A percentile compares a stretch with the other conserved stretches of the same genome.
Conservation (phyloP, 139 green algal genomes). For the Spirogloea muscicola region DNA sequence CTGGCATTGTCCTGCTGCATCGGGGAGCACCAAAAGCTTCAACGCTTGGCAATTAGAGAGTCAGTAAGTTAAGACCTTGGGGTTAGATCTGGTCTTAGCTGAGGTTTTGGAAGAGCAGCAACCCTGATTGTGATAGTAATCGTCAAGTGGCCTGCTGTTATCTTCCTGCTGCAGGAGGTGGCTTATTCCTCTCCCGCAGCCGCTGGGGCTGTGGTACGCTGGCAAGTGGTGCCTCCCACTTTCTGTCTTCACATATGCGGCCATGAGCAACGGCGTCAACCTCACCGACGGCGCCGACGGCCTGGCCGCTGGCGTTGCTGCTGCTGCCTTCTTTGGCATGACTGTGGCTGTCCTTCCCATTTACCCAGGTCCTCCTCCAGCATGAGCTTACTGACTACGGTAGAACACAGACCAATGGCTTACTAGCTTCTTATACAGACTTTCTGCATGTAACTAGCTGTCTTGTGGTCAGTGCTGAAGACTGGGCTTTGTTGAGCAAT, state of each 20-base stretch:
- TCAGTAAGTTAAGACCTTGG: background rate
- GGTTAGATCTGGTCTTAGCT: background rate
- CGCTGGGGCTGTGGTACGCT: constrained; percentile 4
- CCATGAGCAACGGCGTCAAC: constrained; percentile 59
- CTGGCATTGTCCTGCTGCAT: too few species aligned
- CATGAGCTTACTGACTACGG: background rate
- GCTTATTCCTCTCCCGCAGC: constrained; percentile 1
- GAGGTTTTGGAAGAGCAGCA: background rate
- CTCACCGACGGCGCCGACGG: constrained; percentile 62
- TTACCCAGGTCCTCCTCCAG: constrained; percentile 35
- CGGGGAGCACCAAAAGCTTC: background rate
- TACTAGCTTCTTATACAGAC: background rate
- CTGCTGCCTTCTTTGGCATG: constrained; percentile 39
- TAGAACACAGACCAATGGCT: background rate
- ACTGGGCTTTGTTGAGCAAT: background rate
- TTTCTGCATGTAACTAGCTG: background rate
- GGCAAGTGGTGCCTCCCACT: constrained; percentile 41
- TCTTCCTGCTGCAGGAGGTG: constrained; percentile 32
- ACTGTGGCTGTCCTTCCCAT: constrained; percentile 22
- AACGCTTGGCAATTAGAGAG: background rate
- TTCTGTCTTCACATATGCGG: constrained; percentile 40
- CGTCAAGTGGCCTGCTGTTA: too few species aligned
- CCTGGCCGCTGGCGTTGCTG: constrained; percentile 45
- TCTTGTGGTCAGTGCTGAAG: background rate
- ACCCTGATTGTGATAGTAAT: too few species aligned